phyloP scores from a whole-genome alignment of 75 land plant species.

The Cupressus sempervirens region DNA sequence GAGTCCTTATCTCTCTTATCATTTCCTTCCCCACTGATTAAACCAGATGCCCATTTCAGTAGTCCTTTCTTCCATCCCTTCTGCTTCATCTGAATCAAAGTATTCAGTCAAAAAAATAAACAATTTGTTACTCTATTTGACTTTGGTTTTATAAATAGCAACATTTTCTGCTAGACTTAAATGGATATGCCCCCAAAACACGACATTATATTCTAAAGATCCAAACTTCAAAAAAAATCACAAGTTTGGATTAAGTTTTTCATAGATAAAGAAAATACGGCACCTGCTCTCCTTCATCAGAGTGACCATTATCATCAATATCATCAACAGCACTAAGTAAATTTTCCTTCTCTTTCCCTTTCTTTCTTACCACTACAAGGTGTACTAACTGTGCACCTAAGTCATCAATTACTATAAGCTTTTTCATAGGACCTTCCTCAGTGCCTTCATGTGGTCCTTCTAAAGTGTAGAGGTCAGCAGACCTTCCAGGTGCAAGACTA shows the following conservation, averaged over 20 bases:
- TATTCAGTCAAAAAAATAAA: neutral
- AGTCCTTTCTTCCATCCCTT: constrained; percentile 56
- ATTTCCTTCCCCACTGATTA: constrained; percentile 46
- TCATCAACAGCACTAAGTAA: constrained; percentile 51
- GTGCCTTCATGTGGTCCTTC: constrained; percentile 48
- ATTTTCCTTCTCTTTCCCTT: constrained; percentile 79
- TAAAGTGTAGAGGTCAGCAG: constrained; percentile 72
- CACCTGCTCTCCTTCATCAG: constrained; percentile 20
- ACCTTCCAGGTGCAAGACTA: constrained; percentile 86
- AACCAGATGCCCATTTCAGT: constrained; percentile 72
- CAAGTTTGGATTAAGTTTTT: neutral
- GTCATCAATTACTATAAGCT: constrained; percentile 70
- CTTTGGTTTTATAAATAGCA: neutral
- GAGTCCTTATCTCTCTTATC: neutral
- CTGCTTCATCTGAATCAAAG: constrained; percentile 23
- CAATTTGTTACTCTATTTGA: neutral
- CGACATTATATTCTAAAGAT: neutral
- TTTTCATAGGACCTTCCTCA: constrained; percentile 30
- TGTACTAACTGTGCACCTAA: constrained; percentile 76
- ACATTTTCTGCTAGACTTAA: neutral
- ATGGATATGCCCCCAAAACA: neutral
- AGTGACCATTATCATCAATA: constrained; percentile 19
- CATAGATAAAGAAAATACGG: neutral
- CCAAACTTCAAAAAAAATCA: neutral
- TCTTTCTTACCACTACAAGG: constrained; percentile 73